These are phyloP conservation scores for Brettanomyces sp. DNA, from an alignment of 805 yeast species.

Conservation along the genomic window DNA sequence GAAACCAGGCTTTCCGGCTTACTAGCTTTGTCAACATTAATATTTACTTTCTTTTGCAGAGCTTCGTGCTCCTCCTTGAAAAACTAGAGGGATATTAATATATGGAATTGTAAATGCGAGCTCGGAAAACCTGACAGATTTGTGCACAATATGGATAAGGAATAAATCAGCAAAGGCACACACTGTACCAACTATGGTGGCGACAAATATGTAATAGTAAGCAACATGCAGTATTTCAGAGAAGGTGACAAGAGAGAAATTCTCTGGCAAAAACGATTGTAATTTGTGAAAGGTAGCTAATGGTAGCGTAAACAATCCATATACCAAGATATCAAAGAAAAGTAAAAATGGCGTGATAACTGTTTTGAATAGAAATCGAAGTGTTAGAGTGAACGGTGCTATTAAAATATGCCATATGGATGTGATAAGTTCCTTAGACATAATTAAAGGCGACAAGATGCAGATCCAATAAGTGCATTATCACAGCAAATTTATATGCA, in stretches of 20 bases:
- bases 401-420: background rate
- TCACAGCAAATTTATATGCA: no score
- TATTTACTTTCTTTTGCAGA: no score
- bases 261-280: background rate
- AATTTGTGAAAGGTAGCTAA: background rate
- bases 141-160: constrained; percentile 9
- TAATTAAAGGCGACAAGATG: constrained; percentile 1
- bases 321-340: constrained; percentile 3
- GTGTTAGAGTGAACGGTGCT: background rate
- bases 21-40: no score
- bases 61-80: no score
- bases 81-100: background rate
- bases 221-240: constrained; percentile 7
- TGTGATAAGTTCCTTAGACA: background rate
- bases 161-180: constrained; percentile 14
- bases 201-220: constrained; percentile 17
- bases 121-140: background rate
- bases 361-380: background rate
- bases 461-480: background rate
- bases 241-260: background rate
- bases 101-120: background rate
- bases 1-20: no score
- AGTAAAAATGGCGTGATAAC: constrained; percentile 6
- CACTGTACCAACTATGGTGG: constrained; percentile 14
- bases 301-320: constrained; percentile 3